These are phyloP conservation scores for Vigna unguiculata DNA, from an alignment of 306 rosid genomes.

Conservation along the genomic window DNA sequence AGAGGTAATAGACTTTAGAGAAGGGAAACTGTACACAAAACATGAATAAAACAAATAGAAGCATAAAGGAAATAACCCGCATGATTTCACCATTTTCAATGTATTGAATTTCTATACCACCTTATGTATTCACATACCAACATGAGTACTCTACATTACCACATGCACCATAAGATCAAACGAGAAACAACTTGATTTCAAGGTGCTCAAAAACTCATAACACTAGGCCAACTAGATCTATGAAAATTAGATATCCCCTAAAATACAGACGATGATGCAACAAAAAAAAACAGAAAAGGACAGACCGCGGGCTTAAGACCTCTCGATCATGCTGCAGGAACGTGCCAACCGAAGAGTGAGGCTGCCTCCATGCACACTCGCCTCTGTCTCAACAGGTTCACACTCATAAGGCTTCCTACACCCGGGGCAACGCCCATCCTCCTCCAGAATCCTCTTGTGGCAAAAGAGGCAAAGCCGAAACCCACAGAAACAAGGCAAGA, in stretches of 20 bases:
- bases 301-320: constrained; percentile 67
- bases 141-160: constrained; percentile 71
- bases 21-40: constrained; percentile 32
- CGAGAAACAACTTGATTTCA: constrained; percentile 61
- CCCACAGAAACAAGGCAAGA: constrained; percentile 88
- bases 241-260: constrained; percentile 59
- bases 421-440: constrained; percentile 94
- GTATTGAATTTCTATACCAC: constrained; percentile 91
- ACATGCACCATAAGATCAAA: constrained; percentile 69
- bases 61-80: constrained; percentile 38
- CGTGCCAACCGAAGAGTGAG: constrained; percentile 76
- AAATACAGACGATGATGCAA: constrained; percentile 52
- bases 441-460: constrained; percentile 94
- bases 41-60: neutral
- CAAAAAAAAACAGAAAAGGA: constrained; percentile 41
- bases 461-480: constrained; percentile 97
- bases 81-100: constrained; percentile 55
- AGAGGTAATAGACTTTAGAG: constrained; percentile 19
- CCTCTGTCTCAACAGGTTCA: constrained; percentile 65
- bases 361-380: constrained; percentile 68
- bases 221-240: constrained; percentile 69
- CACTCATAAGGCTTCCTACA: constrained; percentile 90
- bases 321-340: constrained; percentile 79
- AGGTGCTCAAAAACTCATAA: constrained; percentile 58
- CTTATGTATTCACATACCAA: constrained; percentile 90